Conservation (phyloP, 192 early-diverging fungal species). For the Physocladia obscura region DNA sequence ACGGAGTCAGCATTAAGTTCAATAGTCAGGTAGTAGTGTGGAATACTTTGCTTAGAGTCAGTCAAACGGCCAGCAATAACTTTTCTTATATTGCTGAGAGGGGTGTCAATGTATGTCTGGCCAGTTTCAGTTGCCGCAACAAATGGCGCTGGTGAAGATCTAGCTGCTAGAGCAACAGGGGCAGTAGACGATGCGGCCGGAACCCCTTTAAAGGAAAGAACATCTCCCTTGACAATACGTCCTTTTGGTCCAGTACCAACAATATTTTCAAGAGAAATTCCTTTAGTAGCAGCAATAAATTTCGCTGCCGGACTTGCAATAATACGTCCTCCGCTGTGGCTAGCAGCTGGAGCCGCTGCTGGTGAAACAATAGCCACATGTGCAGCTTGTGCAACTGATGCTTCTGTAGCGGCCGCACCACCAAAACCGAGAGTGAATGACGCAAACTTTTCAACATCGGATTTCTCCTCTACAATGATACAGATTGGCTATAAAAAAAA, state of each 20-base stretch:
- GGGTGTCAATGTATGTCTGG: conserved; percentile 44
- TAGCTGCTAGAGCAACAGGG: neutral
- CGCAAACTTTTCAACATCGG: conserved; percentile 83
- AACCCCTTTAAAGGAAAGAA: conserved; percentile 62
- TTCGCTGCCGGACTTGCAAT: conserved; percentile 83
- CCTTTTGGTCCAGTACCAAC: conserved; percentile 86
- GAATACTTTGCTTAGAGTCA: conserved; percentile 55
- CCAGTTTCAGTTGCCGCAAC: conserved; percentile 35
- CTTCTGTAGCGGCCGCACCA: conserved; percentile 22
- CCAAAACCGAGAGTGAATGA: conserved; percentile 56
- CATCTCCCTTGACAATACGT: conserved; percentile 89
- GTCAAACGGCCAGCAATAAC: conserved; percentile 56
- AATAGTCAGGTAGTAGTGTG: conserved; percentile 69
- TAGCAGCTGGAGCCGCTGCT: conserved; percentile 31
- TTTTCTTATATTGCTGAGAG: conserved; percentile 49
- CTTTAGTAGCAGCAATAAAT: conserved; percentile 82
- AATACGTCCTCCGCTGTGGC: conserved; percentile 50
- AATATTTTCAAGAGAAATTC: conserved; percentile 72
- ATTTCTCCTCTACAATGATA: conserved; percentile 86
- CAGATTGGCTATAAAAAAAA: conserved; percentile 74
- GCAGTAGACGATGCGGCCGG: neutral
- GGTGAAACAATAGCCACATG: conserved; percentile 48
- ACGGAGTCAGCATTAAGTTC: conserved; percentile 87
- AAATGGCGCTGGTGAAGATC: conserved; percentile 18
- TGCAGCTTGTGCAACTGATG: conserved; percentile 25